Evolutionary conservation across 768 basidiomycete genomes (phyloP).

Genomic region (Austroboletus festivus): DNA sequence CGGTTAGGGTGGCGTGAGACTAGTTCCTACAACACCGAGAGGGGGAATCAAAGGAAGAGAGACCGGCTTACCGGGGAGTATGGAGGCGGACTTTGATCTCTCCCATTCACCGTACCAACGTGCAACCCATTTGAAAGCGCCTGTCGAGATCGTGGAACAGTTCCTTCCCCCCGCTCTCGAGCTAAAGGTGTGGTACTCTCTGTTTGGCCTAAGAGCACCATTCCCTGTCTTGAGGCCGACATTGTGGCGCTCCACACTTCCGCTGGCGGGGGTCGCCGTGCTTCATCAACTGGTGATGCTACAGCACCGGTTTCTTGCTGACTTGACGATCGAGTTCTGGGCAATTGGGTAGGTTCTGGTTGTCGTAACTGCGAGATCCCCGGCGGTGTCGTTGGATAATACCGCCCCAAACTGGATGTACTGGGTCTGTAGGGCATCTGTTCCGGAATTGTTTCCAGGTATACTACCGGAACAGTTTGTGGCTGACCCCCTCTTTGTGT

Average conservation of each 20-base stretch:
- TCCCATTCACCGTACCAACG: neutral
- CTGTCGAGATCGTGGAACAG: conserved; percentile 3
- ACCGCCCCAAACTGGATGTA: conserved; percentile 1
- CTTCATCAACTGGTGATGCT: neutral
- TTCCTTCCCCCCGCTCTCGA: neutral
- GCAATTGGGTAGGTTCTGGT: no score
- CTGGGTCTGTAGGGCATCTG: neutral
- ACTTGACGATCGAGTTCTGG: no score
- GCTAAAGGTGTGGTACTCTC: neutral
- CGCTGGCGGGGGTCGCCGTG: neutral
- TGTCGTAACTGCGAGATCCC: neutral
- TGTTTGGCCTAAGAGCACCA: neutral
- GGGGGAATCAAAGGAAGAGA: neutral
- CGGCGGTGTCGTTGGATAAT: neutral
- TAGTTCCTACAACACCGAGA: neutral
- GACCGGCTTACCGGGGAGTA: conserved; percentile 23
- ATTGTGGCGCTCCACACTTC: no score
- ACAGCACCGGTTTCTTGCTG: neutral
- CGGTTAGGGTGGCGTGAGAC: neutral
- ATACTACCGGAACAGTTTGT: conserved; percentile 2
- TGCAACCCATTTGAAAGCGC: neutral
- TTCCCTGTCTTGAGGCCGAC: neutral
- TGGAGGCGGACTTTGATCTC: conserved; percentile 19
- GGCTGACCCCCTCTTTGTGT: neutral
- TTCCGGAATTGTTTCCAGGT: conserved; percentile 9